These are phyloP conservation scores for Discostella stelligera DNA, from an alignment of 352 stramenopile species.

Conservation along the genomic window DNA sequence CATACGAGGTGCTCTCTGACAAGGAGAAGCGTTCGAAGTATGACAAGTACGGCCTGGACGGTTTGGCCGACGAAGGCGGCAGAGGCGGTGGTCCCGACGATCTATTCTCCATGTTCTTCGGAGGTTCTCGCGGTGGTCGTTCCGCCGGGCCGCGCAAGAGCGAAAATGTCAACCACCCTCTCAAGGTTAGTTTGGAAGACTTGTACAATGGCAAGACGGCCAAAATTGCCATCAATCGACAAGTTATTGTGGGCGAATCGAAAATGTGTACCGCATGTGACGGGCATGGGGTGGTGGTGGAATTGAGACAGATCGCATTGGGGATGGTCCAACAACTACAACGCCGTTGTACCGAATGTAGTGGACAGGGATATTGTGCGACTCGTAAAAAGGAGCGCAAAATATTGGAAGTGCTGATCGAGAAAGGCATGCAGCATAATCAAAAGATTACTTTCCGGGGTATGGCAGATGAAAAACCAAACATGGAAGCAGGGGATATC, in stretches of 20 bases:
- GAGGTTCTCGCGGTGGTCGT: slow-evolving; percentile 62
- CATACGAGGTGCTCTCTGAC: slow-evolving; percentile 96
- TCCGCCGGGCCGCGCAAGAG: slow-evolving; percentile 90
- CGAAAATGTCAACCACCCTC: slow-evolving; percentile 91
- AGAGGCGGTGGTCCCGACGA: slow-evolving; percentile 82
- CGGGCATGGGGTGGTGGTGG: slow-evolving; percentile 91
- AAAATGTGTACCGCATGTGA: slow-evolving; percentile 92
- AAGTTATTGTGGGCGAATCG: slow-evolving; percentile 92
- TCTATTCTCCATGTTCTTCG: slow-evolving; percentile 98
- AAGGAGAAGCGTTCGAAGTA: slow-evolving; percentile 82
- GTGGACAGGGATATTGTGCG: slow-evolving; percentile 89
- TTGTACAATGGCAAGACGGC: slow-evolving; percentile 99
- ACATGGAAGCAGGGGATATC: slow-evolving; percentile 92
- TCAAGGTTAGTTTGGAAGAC: slow-evolving; percentile 97
- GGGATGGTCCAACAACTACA: slow-evolving; percentile 99
- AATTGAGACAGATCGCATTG: slow-evolving; percentile 95
- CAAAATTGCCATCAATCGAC: slow-evolving; percentile 95
- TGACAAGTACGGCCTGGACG: slow-evolving; percentile 96
- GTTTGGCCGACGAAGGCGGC: slow-evolving; percentile 87
- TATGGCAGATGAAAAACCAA: slow-evolving; percentile 92
- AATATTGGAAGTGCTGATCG: slow-evolving; percentile 96
- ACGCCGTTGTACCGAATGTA: slow-evolving; percentile 90
- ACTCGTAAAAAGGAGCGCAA: slow-evolving; percentile 96
- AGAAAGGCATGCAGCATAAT: slow-evolving; percentile 96
- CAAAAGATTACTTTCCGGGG: slow-evolving; percentile 96